These are phyloP conservation scores for Stachybotrys chlorohalonatus DNA, from an alignment of 2,329 filamentous ascomycete species.

Conservation along the genomic window DNA sequence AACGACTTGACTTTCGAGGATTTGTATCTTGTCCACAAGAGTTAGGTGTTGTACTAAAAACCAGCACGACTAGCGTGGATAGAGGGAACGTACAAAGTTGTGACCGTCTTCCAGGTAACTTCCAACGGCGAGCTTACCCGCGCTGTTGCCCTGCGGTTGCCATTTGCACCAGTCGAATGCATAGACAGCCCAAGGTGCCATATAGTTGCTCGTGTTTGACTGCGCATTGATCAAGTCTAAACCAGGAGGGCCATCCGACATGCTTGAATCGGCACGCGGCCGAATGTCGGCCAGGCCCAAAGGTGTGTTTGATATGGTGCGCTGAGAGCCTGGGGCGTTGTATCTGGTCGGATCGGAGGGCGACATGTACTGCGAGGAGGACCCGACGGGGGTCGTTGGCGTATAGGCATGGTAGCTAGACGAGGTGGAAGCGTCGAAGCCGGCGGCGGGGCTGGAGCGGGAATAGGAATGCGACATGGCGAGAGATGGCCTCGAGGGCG, in stretches of 20 bases:
- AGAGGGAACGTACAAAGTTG: slow-evolving; percentile 65
- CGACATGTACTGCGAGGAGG: slow-evolving; percentile 56
- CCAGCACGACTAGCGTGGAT: not conserved
- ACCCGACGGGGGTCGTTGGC: slow-evolving; percentile 54
- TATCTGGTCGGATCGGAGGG: slow-evolving; percentile 45
- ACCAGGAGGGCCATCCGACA: slow-evolving; percentile 63
- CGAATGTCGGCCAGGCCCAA: slow-evolving; percentile 88
- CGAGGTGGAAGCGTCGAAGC: slow-evolving; percentile 39
- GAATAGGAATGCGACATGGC: slow-evolving; percentile 68
- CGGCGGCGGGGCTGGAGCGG: slow-evolving; percentile 67
- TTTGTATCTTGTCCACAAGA: slow-evolving; percentile 73
- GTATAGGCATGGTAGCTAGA: slow-evolving; percentile 49
- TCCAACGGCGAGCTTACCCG: slow-evolving; percentile 87
- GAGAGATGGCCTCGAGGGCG: slow-evolving; percentile 58
- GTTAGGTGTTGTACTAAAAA: slow-evolving; percentile 3
- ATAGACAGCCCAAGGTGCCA: slow-evolving; percentile 92
- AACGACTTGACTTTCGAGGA: slow-evolving; percentile 76
- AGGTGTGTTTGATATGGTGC: slow-evolving; percentile 70
- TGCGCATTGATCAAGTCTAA: slow-evolving; percentile 59
- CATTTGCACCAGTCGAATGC: slow-evolving; percentile 99
- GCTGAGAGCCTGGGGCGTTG: slow-evolving; percentile 47
- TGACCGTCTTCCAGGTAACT: slow-evolving; percentile 97
- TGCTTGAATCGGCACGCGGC: slow-evolving; percentile 71
- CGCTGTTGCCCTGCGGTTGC: slow-evolving; percentile 69
- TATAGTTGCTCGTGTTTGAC: slow-evolving; percentile 78